phyloP scores from a whole-genome alignment of 148 eudicot genomes.

The Rhododendron griersonianum region DNA sequence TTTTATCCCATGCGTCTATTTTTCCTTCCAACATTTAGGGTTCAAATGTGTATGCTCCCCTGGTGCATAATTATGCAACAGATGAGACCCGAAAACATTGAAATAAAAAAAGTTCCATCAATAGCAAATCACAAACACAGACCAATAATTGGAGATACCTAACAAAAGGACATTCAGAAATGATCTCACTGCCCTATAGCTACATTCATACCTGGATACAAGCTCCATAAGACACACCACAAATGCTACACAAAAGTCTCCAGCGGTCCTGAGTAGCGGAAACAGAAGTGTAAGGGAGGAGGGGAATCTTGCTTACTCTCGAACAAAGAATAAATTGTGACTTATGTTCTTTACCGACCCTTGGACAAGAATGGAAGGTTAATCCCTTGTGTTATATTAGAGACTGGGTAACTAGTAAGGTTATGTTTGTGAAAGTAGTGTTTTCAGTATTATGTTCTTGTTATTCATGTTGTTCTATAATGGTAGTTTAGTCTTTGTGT shows the following conservation, averaged over 20 bases:
- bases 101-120: neutral
- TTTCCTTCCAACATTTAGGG: neutral
- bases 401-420: neutral
- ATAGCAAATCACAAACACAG: neutral
- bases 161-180: neutral
- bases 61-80: neutral
- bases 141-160: neutral
- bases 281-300: neutral
- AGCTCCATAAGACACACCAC: slow-evolving; percentile 91
- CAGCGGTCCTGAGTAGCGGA: slow-evolving; percentile 68
- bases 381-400: neutral
- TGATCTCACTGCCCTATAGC: neutral
- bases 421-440: neutral
- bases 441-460: neutral
- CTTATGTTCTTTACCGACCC: neutral
- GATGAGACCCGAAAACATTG: neutral
- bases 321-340: neutral
- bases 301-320: slow-evolving; percentile 1
- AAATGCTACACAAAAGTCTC: slow-evolving; percentile 94
- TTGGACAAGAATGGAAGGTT: neutral
- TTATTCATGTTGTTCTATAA: neutral
- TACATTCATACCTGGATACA: slow-evolving; percentile 76
- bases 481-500: neutral
- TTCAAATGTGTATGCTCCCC: neutral
- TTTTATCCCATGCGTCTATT: neutral